phyloP scores from a whole-genome alignment of 305 asterid species.

The Fraxinus albicans region DNA sequence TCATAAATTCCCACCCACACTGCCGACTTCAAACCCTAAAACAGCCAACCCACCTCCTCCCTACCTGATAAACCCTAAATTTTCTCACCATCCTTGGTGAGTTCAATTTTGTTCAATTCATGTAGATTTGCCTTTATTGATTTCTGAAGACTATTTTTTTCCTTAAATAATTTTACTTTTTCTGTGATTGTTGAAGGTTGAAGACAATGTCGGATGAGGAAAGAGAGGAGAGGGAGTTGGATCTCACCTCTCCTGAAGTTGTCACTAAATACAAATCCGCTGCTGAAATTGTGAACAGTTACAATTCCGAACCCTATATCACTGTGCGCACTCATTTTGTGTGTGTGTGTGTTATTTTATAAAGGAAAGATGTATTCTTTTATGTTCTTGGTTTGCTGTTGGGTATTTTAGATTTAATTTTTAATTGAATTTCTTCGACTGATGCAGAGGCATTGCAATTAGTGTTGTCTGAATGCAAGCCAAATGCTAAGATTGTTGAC shows the following conservation, averaged over 20 bases:
- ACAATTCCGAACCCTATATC: not conserved
- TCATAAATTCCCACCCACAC: constrained; percentile 15
- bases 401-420: not conserved
- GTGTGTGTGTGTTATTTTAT: not conserved
- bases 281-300: constrained; percentile 67
- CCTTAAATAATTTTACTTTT: constrained; percentile 7
- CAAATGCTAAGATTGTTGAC: constrained; percentile 68
- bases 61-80: constrained; percentile 29
- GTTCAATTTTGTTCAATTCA: not conserved
- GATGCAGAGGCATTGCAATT: constrained; percentile 69
- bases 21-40: constrained; percentile 39
- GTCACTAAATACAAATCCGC: constrained; percentile 73
- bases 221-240: constrained; percentile 72
- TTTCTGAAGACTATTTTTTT: not conserved
- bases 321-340: not conserved
- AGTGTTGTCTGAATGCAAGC: constrained; percentile 66
- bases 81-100: constrained; percentile 22
- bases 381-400: not conserved
- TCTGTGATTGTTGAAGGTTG: constrained; percentile 26
- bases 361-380: not conserved
- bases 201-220: constrained; percentile 64
- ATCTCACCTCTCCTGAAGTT: constrained; percentile 64
- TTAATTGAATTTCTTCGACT: constrained; percentile 14
- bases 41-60: not conserved
- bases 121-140: not conserved